phyloP scores from a whole-genome alignment of 768 basidiomycete species.

The Pseudohyphozyma bogoriensis region DNA sequence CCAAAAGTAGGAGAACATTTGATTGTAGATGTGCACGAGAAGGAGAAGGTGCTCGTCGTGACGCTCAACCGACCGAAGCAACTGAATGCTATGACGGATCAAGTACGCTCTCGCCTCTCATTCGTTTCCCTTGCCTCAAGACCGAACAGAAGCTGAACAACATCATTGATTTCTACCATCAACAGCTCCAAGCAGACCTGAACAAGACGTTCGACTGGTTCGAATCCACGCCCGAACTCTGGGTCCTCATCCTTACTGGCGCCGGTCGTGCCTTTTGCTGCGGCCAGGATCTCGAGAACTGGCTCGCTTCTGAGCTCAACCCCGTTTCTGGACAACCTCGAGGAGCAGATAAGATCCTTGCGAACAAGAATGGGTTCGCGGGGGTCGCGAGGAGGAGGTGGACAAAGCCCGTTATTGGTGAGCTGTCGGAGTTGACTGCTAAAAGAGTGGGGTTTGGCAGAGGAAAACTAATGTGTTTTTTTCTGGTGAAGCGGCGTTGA shows the following conservation, averaged over 20 bases:
- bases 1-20: too few species aligned
- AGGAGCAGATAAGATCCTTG: too few species aligned
- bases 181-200: constrained; percentile 20
- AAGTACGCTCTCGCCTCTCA: constrained; percentile 38
- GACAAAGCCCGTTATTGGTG: too few species aligned
- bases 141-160: too few species aligned
- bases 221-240: constrained; percentile 25
- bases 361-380: too few species aligned
- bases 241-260: constrained; percentile 23
- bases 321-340: too few species aligned
- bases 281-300: constrained; percentile 8
- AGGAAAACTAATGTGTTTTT: constrained; percentile 29
- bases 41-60: not conserved
- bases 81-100: constrained; percentile 64
- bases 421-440: not conserved
- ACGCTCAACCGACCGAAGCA: constrained; percentile 55
- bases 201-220: constrained; percentile 30
- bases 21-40: too few species aligned
- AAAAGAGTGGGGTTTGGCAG: constrained; percentile 18
- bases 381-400: too few species aligned
- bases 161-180: too few species aligned
- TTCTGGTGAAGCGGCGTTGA: too few species aligned
- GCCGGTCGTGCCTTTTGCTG: constrained; percentile 26
- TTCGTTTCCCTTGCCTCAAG: not conserved
- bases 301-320: not conserved